phyloP scores from a whole-genome alignment of 2,329 filamentous ascomycete genomes.

The Aspergillus ochraceoroseus region DNA sequence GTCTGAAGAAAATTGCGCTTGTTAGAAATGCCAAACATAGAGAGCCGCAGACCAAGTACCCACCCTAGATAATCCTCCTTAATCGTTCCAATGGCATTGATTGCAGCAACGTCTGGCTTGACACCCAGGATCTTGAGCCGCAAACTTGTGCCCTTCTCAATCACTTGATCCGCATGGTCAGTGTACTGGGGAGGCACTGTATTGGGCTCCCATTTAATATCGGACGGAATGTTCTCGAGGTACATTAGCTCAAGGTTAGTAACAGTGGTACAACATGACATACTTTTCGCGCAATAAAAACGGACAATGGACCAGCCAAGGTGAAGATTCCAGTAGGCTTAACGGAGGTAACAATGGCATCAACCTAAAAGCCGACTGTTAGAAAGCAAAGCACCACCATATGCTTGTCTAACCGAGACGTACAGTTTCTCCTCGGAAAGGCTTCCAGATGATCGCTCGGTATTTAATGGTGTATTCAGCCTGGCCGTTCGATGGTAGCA shows the following conservation, averaged over 20 bases:
- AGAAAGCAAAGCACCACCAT: slow-evolving; percentile 21
- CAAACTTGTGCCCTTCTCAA: slow-evolving; percentile 89
- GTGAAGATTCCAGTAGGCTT: slow-evolving; percentile 80
- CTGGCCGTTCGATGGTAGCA: slow-evolving; percentile 83
- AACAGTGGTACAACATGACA: slow-evolving; percentile 31
- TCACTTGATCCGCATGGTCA: slow-evolving; percentile 87
- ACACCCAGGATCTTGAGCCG: slow-evolving; percentile 92
- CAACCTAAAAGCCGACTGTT: slow-evolving; percentile 59
- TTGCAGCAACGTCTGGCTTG: slow-evolving; percentile 85
- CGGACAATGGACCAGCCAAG: slow-evolving; percentile 46
- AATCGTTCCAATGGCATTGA: slow-evolving; percentile 97
- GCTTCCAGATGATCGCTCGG: slow-evolving; percentile 93
- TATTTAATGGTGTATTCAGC: slow-evolving; percentile 95
- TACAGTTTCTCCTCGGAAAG: slow-evolving; percentile 97
- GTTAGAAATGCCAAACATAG: slow-evolving; percentile 18
- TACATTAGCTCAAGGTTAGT: slow-evolving; percentile 16
- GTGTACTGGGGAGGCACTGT: slow-evolving; percentile 96
- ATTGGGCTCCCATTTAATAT: slow-evolving; percentile 92
- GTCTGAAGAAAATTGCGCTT: slow-evolving; percentile 19
- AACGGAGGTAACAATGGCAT: slow-evolving; percentile 87
- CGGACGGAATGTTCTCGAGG: slow-evolving; percentile 63
- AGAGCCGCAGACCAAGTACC: slow-evolving; percentile 17
- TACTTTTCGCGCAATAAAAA: slow-evolving; percentile 64
- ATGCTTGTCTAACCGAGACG: slow-evolving; percentile 34
- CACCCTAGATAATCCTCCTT: slow-evolving; percentile 62